Conservation (phyloP, 176 grass and related monocot genomes). For the Paspalum vaginatum region DNA sequence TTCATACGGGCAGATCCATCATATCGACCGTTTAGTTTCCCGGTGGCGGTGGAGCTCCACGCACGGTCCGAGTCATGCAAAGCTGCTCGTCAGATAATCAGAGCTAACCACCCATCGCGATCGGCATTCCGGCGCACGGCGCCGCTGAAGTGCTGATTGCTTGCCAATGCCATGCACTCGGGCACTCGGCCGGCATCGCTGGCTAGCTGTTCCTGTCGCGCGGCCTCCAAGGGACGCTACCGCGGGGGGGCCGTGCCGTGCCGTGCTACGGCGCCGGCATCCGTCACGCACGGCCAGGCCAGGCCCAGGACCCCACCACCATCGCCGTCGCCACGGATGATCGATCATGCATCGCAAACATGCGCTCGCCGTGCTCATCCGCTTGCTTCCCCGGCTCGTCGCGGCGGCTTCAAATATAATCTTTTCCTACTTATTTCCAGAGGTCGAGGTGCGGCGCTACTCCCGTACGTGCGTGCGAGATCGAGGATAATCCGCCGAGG, state of each 20-base stretch:
- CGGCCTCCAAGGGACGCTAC: conserved; percentile 21
- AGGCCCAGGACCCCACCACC: neutral
- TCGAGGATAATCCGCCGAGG: too few relatives aligned
- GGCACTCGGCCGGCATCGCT: neutral
- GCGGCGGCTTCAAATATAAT: neutral
- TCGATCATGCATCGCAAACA: neutral
- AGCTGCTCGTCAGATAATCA: neutral
- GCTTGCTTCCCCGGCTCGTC: neutral
- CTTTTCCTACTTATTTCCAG: too few relatives aligned
- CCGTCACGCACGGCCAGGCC: neutral
- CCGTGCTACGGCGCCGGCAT: neutral
- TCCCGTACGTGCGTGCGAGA: neutral
- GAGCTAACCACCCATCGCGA: neutral
- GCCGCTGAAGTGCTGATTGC: too few relatives aligned
- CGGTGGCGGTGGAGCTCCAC: too few relatives aligned
- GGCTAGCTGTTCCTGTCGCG: conserved; percentile 16
- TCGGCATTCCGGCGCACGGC: neutral
- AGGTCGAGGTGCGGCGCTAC: neutral
- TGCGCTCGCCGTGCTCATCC: conserved; percentile 25
- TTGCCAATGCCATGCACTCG: neutral
- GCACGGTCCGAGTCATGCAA: too few relatives aligned
- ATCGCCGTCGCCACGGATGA: neutral
- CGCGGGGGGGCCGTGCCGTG: conserved; percentile 1
- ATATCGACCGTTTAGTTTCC: too few relatives aligned
- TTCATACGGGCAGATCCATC: too few relatives aligned